Percentiles rank a stretch among this genome's conserved stretches.
Evolutionary conservation across 2,329 filamentous ascomycete genomes (phyloP).

Genomic region (Myriosclerotinia curreyana): DNA sequence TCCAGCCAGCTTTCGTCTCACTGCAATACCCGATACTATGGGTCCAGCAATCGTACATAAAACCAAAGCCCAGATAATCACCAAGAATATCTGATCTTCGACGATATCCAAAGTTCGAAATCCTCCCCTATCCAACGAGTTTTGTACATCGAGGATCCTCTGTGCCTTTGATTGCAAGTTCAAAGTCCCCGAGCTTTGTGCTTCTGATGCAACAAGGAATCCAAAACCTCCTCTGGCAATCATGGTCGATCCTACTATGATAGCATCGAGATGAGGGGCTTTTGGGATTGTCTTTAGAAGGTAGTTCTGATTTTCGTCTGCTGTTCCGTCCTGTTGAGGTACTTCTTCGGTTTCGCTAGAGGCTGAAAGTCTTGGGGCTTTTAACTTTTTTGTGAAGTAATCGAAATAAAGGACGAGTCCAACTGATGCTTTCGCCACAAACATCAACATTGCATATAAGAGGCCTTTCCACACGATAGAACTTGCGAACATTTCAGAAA

Average conservation of each 20-base stretch:
- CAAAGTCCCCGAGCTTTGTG: conserved; percentile 49
- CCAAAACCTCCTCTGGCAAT: conserved; percentile 75
- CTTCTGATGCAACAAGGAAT: conserved; percentile 69
- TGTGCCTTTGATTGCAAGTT: background rate
- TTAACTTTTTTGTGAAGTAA: conserved; percentile 18
- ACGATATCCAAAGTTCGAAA: conserved; percentile 22
- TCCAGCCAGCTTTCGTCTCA: background rate
- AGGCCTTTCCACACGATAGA: conserved; percentile 62
- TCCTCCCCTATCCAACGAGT: background rate
- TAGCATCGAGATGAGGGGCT: conserved; percentile 26
- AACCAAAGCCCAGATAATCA: conserved; percentile 55
- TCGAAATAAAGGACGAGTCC: conserved; percentile 42
- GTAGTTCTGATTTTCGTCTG: background rate
- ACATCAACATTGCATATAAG: conserved; percentile 44
- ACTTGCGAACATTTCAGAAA: conserved; percentile 7
- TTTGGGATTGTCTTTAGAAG: background rate
- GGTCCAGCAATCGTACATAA: conserved; percentile 55
- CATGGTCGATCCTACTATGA: conserved; percentile 52
- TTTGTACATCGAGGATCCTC: background rate
- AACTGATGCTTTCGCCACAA: conserved; percentile 47
- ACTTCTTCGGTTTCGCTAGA: background rate
- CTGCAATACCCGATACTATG: conserved; percentile 33
- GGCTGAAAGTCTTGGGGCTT: background rate
- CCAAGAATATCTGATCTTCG: conserved; percentile 46
- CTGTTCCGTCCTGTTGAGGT: background rate